Evolutionary conservation across 2,329 filamentous ascomycete genomes (phyloP).

Genomic region (Diplodia sapinea): DNA sequence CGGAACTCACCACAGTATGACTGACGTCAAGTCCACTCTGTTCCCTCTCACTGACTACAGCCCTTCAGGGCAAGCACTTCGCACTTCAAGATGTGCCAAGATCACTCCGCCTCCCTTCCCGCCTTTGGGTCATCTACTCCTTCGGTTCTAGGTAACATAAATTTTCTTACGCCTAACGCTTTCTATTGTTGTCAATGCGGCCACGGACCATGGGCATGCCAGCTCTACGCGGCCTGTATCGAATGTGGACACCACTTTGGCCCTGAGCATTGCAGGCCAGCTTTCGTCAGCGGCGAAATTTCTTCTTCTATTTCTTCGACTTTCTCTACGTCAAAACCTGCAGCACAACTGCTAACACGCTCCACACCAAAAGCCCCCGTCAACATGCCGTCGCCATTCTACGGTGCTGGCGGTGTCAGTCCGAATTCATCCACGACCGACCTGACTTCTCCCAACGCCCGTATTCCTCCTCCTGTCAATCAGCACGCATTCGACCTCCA

Average conservation of each 20-base stretch:
- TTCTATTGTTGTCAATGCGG: constrained; percentile 26
- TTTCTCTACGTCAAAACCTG: neutral
- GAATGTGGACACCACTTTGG: constrained; percentile 17
- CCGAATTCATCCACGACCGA: neutral
- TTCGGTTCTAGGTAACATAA: constrained; percentile 10
- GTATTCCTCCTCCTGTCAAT: constrained; percentile 1
- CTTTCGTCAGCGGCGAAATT: neutral
- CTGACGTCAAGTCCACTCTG: neutral
- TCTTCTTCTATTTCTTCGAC: neutral
- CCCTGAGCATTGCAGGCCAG: neutral
- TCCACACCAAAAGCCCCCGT: neutral
- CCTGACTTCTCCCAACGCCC: constrained; percentile 3
- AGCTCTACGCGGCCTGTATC: constrained; percentile 10
- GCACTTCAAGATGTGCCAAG: neutral
- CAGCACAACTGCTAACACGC: neutral
- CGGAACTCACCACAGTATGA: neutral
- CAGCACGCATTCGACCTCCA: neutral
- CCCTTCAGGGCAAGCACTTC: neutral
- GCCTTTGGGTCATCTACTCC: neutral
- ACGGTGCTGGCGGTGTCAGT: neutral
- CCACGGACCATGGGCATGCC: neutral
- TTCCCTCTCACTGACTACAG: neutral
- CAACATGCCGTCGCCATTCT: neutral
- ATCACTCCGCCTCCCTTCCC: neutral
- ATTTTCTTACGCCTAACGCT: constrained; percentile 11